A percentile compares a stretch with the other conserved stretches of the same genome.
phyloP scores from a whole-genome alignment of 176 grass and related monocot genomes.

The Triticum dicoccoides region DNA sequence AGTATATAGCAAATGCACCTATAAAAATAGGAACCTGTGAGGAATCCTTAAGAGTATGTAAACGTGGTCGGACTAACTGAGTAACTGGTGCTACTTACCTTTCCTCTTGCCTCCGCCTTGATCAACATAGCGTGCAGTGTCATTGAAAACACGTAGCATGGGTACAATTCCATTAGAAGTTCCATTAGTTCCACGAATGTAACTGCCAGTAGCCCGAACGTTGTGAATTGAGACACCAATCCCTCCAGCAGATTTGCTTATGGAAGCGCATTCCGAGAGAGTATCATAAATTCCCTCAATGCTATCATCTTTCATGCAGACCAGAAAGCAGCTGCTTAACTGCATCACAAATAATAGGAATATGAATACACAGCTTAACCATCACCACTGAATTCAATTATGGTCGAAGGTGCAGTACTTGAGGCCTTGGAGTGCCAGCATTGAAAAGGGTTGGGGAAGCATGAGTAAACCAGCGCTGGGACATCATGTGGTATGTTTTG shows the following conservation, averaged over 20 bases:
- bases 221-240: slow-evolving; percentile 92
- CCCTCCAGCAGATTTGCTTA: slow-evolving; percentile 92
- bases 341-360: slow-evolving; percentile 18
- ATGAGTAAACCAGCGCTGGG: slow-evolving; percentile 83
- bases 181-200: slow-evolving; percentile 92
- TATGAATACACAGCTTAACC: background rate
- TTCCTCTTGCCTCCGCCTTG: slow-evolving; percentile 96
- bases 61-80: background rate
- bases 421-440: slow-evolving; percentile 70
- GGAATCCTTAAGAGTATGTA: background rate
- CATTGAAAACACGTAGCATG: slow-evolving; percentile 93
- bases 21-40: slow-evolving; percentile 19
- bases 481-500: slow-evolving; percentile 78
- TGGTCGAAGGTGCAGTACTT: slow-evolving; percentile 29
- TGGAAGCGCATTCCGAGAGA: slow-evolving; percentile 81
- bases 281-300: slow-evolving; percentile 99
- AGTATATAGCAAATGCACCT: slow-evolving; percentile 93
- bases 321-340: slow-evolving; percentile 75
- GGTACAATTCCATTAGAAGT: slow-evolving; percentile 89
- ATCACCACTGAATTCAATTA: background rate
- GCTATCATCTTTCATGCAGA: slow-evolving; percentile 98
- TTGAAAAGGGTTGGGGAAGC: slow-evolving; percentile 81
- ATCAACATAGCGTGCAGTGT: slow-evolving; percentile 97
- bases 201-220: slow-evolving; percentile 77
- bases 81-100: slow-evolving; percentile 41